Evolutionary conservation across 805 yeast species (phyloP), one percentile per base, ranked within the genome.

Genomic region (Kodamaea kaohsiungensis): DNA sequence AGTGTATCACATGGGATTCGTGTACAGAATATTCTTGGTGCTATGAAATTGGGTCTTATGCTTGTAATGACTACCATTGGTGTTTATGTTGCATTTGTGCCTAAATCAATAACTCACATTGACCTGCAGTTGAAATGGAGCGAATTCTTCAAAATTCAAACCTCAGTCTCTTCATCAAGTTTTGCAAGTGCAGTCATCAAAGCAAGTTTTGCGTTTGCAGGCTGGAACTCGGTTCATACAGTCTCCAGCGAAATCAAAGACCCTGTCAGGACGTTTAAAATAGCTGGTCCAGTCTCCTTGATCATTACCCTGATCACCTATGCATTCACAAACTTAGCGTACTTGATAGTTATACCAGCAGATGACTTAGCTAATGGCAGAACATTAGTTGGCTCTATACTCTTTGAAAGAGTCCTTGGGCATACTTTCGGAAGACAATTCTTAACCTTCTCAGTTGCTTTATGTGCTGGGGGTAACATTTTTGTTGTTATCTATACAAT

Each of bases 21-120:
- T 13, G 71, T 86, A 12, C 91, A 87, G 63, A 87, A 87, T 60
- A 56, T 81, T 10, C 66, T 87, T 2, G 93, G 95, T 0, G 76
- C 76, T 7, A 61, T 88, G 63, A 88, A 88, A 64, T 64, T 88
- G 47, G 63, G 72, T 2, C 68, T 88, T 30, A 74, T 87, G 42
- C 76, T 68, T 0, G 65, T 85, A 0, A 81, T 88, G 77, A 73
- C 83, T 2, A 49, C 77, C 3, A 80, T 87, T 0, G 89, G 92
- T 0, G 15, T 85, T 1, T 86, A 83, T 60, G 85, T 82, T 3
- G 57, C 83, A n/a, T 39, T 75, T 0, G 58, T 82, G n/a, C 88
- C 82, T n/a, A 62, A 68, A 43, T 72, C 71, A 0, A 39, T 73
- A 2, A 76, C 81, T 0, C 73, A 72, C n/a, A 73, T 76, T 50